A percentile compares a stretch with the other conserved stretches of the same genome.
phyloP scores from a whole-genome alignment of 2,329 filamentous ascomycete genomes.

The Ascochyta koolunga region DNA sequence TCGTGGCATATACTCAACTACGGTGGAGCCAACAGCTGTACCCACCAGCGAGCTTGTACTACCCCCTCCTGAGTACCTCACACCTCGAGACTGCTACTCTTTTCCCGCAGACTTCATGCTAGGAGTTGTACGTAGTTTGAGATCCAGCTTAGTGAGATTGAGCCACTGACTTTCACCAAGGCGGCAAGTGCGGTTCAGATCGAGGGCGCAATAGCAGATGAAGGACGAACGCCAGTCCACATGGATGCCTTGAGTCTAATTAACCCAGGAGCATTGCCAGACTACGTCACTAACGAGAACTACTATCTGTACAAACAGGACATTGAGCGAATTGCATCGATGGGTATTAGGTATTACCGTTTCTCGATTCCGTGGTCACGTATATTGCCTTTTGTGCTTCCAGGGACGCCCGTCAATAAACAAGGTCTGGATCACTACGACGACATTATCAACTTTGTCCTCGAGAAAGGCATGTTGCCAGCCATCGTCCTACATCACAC shows the following conservation, averaged over 20 bases:
- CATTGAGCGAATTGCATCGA: slow-evolving; percentile 58
- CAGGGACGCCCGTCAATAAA: slow-evolving; percentile 59
- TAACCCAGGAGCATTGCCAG: slow-evolving; percentile 12
- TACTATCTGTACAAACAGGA: slow-evolving; percentile 65
- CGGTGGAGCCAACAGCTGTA: slow-evolving; percentile 61
- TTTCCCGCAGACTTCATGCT: slow-evolving; percentile 57
- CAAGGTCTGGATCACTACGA: slow-evolving; percentile 60
- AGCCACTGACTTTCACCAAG: neutral
- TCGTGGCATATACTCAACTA: slow-evolving; percentile 54
- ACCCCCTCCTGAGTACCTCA: slow-evolving; percentile 60
- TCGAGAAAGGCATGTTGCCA: slow-evolving; percentile 59
- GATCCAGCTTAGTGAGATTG: no score
- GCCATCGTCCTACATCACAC: slow-evolving; percentile 58
- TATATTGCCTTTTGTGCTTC: slow-evolving; percentile 59
- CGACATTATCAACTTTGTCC: slow-evolving; percentile 58
- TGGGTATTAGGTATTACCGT: slow-evolving; percentile 60
- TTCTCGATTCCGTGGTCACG: slow-evolving; percentile 61
- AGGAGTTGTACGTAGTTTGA: slow-evolving; percentile 22
- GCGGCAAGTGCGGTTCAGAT: slow-evolving; percentile 37
- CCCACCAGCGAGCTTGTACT: slow-evolving; percentile 61
- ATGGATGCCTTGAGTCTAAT: slow-evolving; percentile 24
- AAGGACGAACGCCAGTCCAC: slow-evolving; percentile 33
- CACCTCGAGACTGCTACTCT: slow-evolving; percentile 55
- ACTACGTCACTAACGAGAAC: slow-evolving; percentile 54
- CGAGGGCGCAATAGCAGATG: slow-evolving; percentile 41